Evolutionary conservation across 2,329 filamentous ascomycete genomes (phyloP), one percentile per base, ranked within the genome.

Genomic region (Coleophoma cylindrospora): DNA sequence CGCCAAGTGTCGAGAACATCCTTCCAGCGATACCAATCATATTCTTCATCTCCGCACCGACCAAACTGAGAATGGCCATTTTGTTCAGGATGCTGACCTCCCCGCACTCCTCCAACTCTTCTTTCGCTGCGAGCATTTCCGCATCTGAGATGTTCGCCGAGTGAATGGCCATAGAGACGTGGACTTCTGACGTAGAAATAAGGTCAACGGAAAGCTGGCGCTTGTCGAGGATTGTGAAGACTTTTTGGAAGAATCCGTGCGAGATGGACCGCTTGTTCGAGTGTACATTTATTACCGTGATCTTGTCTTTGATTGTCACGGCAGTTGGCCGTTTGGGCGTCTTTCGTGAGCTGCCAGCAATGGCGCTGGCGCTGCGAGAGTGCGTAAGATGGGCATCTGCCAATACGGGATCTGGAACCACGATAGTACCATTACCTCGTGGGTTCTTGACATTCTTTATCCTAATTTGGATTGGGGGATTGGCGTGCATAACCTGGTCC

Each of bases 231-330:
- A 95, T 94, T 52, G 84, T 86, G 68, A 99, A 99, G 15, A 99
- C 94, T 54, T 86, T 86, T 45, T 91, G 92, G 63, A 99, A 87
- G 72, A 99, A 99, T 40, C 91, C 92, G 67, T 97, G 94, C 0
- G 92, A 95, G 56, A 96, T 87, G 9, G 92, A 95, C 56, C 92
- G 86, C 74, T 95, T 95, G 74, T 99, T 97, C 48, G 89, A 95
- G 76, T 97, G 92, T 43, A 99, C 90, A 70, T 99, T 99, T 64
- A 99, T 89, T 57, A 99, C 91, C 43, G 92, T 86, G 65, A 99
- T 97, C 66, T 91, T 87, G 70, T 94, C 89, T 74, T 99, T 99
- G 74, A 96, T 95, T 12, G 94, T 99, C 15, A 99, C 92, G 7
- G 94, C 89, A 2, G 89, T 94, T 21, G 89, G 89, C 38, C 87